Evolutionary conservation across 148 eudicot genomes (phyloP), one percentile per base, ranked within the genome.

Genomic region (Arctostaphylos glauca): DNA sequence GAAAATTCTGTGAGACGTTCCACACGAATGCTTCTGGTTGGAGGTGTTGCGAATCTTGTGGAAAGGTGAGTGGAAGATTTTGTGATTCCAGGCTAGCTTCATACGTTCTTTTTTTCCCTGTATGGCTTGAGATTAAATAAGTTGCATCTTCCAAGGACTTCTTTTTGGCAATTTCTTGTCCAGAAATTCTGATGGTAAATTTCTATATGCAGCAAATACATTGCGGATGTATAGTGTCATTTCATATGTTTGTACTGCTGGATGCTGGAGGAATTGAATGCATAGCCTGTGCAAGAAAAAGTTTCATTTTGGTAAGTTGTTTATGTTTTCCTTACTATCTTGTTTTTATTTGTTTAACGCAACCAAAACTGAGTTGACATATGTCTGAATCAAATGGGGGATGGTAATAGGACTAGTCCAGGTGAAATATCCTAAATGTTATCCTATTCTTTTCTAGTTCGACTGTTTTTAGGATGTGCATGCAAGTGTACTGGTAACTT

Each of bases 221-320:
- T 83, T 94, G 98, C 85, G 98, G 98, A 74, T 94, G 98, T 77
- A 90, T 94, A 67, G 93, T 90, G 54, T 92, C 98, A 62, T 83
- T 88, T 73, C 93, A 94, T 88, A 86, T 86, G 87, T 94, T 91
- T 84, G 89, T 89, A 9, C 85, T 92, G 81, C 83, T 94, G 90
- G 98, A 94, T 89, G 91, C 90, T 78, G 98, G 98, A 49, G 98
- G 98, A 56, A 90, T 94, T 80, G 90, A 91, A 77, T 94, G 98
- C 83, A 75, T 89, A 76, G 53, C 81, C 8, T 94, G 98, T 83
- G 88, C 92, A 43, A 90, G 84, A 73, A 94, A 87, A 83, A 89
- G 87, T 81, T 86, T 87, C 81, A 84, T 87, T 70, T 77, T 89
- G 98, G 98, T 94, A 89, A 85, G 94, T 70, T 71, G 5, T 60